These are phyloP conservation scores for Zymoseptoria tritici DNA, from an alignment of 2,329 filamentous ascomycete species.

Conservation along the genomic window DNA sequence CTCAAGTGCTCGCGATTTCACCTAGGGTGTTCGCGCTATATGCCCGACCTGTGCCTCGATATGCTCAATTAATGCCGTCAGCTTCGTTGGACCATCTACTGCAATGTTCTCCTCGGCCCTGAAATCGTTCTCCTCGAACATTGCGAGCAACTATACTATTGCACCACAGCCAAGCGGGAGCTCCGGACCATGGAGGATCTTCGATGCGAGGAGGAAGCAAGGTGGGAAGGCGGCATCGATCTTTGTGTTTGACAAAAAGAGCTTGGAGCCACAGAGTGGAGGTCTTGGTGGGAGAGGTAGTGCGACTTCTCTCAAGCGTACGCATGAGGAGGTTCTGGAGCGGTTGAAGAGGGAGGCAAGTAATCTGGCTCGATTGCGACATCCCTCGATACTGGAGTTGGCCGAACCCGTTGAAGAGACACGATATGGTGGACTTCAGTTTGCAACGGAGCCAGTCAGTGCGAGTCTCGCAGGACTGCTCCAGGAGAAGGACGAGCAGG, in stretches of 20 bases:
- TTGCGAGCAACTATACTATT: constrained; percentile 83
- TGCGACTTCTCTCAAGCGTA: constrained; percentile 65
- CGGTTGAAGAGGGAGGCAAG: constrained; percentile 86
- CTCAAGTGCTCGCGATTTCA: too few relatives aligned
- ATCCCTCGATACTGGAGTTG: constrained; percentile 86
- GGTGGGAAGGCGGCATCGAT: constrained; percentile 83
- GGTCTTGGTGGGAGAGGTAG: constrained; percentile 50
- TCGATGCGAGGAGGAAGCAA: constrained; percentile 94
- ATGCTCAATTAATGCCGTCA: neutral
- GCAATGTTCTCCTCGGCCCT: constrained; percentile 88
- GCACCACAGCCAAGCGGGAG: constrained; percentile 67
- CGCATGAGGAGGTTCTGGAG: constrained; percentile 84
- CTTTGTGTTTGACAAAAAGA: constrained; percentile 90
- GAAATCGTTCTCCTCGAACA: constrained; percentile 92
- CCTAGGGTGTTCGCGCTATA: neutral
- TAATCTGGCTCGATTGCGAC: constrained; percentile 76
- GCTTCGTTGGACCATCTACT: neutral
- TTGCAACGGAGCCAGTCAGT: constrained; percentile 86
- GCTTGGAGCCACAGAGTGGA: constrained; percentile 61
- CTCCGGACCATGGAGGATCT: constrained; percentile 93
- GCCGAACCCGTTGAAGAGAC: constrained; percentile 95
- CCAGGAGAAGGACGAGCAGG: constrained; percentile 82
- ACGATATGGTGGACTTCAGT: constrained; percentile 82
- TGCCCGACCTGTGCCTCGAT: neutral
- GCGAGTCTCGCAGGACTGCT: constrained; percentile 77